These are phyloP conservation scores for Xanthoconium stramineum DNA, from an alignment of 768 basidiomycete species.

Conservation along the genomic window DNA sequence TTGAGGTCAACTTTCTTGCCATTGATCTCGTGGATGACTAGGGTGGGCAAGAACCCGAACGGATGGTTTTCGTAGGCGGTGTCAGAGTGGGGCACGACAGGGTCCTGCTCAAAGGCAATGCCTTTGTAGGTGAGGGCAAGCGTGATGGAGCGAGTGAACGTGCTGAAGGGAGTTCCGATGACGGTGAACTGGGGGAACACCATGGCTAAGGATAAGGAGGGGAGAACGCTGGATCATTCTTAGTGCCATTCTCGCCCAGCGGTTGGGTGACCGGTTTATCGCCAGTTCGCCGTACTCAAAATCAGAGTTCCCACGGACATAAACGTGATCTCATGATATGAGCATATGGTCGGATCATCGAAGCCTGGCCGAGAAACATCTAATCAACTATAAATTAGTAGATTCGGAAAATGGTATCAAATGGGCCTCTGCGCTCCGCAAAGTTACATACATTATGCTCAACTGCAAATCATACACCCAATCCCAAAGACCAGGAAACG, in stretches of 20 bases:
- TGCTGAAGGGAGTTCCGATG: conserved; percentile 33
- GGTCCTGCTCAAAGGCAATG: conserved; percentile 25
- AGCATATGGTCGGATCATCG: no score
- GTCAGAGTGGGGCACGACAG: conserved; percentile 27
- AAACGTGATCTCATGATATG: no score
- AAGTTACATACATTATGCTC: neutral
- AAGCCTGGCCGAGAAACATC: no score
- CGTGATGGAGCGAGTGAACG: conserved; percentile 32
- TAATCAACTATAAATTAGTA: no score
- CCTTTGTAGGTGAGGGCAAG: conserved; percentile 29
- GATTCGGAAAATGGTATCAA: no score
- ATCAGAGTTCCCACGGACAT: no score
- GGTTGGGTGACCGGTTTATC: no score
- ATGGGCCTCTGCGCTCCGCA: neutral
- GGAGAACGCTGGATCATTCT: no score
- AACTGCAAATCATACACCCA: conserved; percentile 12
- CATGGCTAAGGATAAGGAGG: conserved; percentile 9
- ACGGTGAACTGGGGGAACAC: conserved; percentile 21
- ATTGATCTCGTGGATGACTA: conserved; percentile 27
- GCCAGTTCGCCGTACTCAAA: no score
- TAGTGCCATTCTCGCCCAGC: no score
- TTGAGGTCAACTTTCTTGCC: conserved; percentile 22
- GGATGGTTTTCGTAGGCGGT: conserved; percentile 28
- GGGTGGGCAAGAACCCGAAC: conserved; percentile 32
- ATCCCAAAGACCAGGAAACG: conserved; percentile 22